Conservation (phyloP, 805 yeast species). For the Lachancea sp. region DNA sequence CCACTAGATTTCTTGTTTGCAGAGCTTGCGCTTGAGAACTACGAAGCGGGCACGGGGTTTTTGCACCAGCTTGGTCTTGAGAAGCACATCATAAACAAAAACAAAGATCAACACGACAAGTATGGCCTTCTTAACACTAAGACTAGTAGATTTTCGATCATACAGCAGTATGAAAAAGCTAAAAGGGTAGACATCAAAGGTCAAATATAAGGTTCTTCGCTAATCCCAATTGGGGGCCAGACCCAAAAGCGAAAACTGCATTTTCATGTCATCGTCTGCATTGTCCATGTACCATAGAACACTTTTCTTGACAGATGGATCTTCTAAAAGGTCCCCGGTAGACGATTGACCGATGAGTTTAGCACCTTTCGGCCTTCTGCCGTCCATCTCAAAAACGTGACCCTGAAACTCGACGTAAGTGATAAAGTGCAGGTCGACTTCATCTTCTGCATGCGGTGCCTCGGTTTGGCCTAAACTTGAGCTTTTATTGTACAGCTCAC, state of each 20-base stretch:
- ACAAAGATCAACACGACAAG: conserved; percentile 23
- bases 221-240: conserved; percentile 50
- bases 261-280: conserved; percentile 51
- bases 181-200: conserved; percentile 85
- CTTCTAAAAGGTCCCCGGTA: conserved; percentile 45
- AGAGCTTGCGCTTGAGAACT: conserved; percentile 38
- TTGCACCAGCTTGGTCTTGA: conserved; percentile 37
- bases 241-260: conserved; percentile 74
- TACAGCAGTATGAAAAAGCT: conserved; percentile 35
- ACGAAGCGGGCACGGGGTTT: conserved; percentile 39
- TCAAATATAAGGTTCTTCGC: conserved; percentile 44
- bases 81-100: conserved; percentile 29
- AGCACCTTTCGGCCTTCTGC: conserved; percentile 68
- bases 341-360: conserved; percentile 45
- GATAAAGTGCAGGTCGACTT: conserved; percentile 67
- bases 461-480: conserved; percentile 53
- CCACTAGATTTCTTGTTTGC: conserved; percentile 34
- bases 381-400: conserved; percentile 78
- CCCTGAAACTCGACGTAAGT: conserved; percentile 56
- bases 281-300: conserved; percentile 61
- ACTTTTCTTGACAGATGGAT: conserved; percentile 43
- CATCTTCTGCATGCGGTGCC: conserved; percentile 53
- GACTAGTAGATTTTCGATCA: conserved; percentile 33
- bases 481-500: conserved; percentile 17
- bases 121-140: conserved; percentile 32